A percentile compares a stretch with the other conserved stretches of the same genome.
phyloP scores from a whole-genome alignment of 2,329 filamentous ascomycete genomes.

The Hypoxylon sp. region DNA sequence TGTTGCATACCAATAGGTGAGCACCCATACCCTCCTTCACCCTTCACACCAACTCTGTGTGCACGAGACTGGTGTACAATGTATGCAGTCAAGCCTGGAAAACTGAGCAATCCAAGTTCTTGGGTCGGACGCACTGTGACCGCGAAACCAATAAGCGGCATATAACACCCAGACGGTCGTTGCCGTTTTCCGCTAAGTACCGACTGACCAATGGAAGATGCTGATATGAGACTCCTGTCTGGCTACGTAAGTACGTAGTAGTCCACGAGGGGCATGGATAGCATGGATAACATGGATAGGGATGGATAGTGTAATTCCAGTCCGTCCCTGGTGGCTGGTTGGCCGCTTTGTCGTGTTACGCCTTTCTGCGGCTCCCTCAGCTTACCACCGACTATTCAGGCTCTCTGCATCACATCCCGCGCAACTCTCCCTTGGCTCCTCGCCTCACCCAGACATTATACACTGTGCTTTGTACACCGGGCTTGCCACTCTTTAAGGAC shows the following conservation, averaged over 20 bases:
- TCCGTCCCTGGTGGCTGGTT: conserved; percentile 31
- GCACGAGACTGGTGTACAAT: conserved; percentile 49
- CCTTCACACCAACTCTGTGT: conserved; percentile 41
- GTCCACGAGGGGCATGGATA: conserved; percentile 34
- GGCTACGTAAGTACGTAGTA: conserved; percentile 27
- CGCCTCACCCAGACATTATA: conserved; percentile 40
- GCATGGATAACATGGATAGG: conserved; percentile 20
- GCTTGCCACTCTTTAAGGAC: conserved; percentile 39
- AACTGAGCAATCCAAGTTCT: conserved; percentile 45
- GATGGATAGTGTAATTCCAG: conserved; percentile 35
- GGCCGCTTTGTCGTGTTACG: conserved; percentile 30
- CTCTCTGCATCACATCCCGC: conserved; percentile 48
- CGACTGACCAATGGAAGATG: conserved; percentile 36
- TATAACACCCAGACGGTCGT: conserved; percentile 45
- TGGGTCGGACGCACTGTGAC: conserved; percentile 54
- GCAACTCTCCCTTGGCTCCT: conserved; percentile 44
- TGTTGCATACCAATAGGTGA: conserved; percentile 28
- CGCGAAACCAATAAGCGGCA: conserved; percentile 42
- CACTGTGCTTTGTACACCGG: conserved; percentile 44
- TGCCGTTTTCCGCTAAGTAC: conserved; percentile 43
- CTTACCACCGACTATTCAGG: conserved; percentile 46
- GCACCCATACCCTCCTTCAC: conserved; percentile 36
- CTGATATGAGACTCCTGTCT: conserved; percentile 26
- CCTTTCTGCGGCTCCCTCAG: conserved; percentile 46
- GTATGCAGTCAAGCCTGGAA: conserved; percentile 43